Evolutionary conservation across 345 rosid species (phyloP).

Genomic region (Chamaenerion angustifolium): DNA sequence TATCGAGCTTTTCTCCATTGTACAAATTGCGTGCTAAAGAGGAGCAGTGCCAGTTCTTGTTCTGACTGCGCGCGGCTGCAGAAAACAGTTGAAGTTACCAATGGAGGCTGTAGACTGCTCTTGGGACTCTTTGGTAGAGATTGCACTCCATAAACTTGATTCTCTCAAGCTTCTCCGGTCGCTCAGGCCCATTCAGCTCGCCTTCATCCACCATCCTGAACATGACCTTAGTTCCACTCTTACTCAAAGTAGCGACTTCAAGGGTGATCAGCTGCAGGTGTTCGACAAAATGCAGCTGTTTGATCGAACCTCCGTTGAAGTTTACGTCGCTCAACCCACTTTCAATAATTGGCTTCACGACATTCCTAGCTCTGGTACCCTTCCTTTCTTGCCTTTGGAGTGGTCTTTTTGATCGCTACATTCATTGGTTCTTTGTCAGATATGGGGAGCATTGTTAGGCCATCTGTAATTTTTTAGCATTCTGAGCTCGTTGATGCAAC

Average conservation of each 20-base stretch:
- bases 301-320: constrained; percentile 71
- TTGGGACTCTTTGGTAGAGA: constrained; percentile 67
- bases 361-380: constrained; percentile 59
- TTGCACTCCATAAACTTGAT: constrained; percentile 57
- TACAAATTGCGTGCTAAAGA: too few species aligned
- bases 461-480: too few species aligned
- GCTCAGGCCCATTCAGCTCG: constrained; percentile 55
- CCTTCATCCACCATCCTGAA: constrained; percentile 2
- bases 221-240: neutral
- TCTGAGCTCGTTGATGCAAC: too few species aligned
- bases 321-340: constrained; percentile 47
- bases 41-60: too few species aligned
- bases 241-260: neutral
- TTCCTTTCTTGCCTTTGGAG: neutral
- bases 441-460: neutral
- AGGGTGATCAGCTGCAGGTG: constrained; percentile 33
- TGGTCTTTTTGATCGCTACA: neutral
- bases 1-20: too few species aligned
- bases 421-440: neutral
- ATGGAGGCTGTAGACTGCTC: constrained; percentile 3
- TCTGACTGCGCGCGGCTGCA: too few species aligned
- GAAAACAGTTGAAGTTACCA: too few species aligned
- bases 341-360: constrained; percentile 72
- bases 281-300: constrained; percentile 61
- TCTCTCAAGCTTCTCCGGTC: constrained; percentile 61